These are phyloP conservation scores for Geotrichum klebahnii DNA, from an alignment of 1,139 yeast genomes.

Conservation along the genomic window DNA sequence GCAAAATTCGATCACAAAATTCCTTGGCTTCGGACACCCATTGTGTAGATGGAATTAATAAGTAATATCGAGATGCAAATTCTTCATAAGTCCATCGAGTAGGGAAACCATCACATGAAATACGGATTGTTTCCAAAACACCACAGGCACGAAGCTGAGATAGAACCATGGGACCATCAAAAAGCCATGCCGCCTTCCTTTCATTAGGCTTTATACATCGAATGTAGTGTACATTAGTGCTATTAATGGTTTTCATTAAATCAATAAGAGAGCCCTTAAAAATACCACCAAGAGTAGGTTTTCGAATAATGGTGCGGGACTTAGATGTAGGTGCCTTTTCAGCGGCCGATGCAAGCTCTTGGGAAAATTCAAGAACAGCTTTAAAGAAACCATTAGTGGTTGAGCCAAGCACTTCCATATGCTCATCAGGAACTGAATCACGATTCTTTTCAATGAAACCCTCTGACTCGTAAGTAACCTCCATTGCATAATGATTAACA, in stretches of 20 bases:
- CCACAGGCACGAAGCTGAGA: constrained; percentile 98
- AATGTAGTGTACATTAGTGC: constrained; percentile 93
- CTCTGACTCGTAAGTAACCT: constrained; percentile 85
- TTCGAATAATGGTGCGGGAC: constrained; percentile 50
- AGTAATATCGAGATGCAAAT: constrained; percentile 84
- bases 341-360: constrained; percentile 54
- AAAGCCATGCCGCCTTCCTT: constrained; percentile 90
- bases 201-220: constrained; percentile 98
- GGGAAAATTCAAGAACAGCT: constrained; percentile 61
- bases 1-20: constrained; percentile 65
- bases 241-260: constrained; percentile 85
- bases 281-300: constrained; percentile 92
- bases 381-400: constrained; percentile 63
- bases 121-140: constrained; percentile 92
- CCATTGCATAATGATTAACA: constrained; percentile 91
- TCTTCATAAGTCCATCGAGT: constrained; percentile 94
- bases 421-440: constrained; percentile 96
- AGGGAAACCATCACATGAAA: constrained; percentile 97
- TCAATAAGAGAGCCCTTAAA: constrained; percentile 90
- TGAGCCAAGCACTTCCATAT: constrained; percentile 72
- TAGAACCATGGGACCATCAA: constrained; percentile 91
- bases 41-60: constrained; percentile 65
- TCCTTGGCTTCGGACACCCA: constrained; percentile 61
- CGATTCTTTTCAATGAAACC: constrained; percentile 96
- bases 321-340: constrained; percentile 36